These are phyloP conservation scores for Durusdinium trenchii DNA, from an alignment of 73 alveolate genomes.

Conservation along the genomic window DNA sequence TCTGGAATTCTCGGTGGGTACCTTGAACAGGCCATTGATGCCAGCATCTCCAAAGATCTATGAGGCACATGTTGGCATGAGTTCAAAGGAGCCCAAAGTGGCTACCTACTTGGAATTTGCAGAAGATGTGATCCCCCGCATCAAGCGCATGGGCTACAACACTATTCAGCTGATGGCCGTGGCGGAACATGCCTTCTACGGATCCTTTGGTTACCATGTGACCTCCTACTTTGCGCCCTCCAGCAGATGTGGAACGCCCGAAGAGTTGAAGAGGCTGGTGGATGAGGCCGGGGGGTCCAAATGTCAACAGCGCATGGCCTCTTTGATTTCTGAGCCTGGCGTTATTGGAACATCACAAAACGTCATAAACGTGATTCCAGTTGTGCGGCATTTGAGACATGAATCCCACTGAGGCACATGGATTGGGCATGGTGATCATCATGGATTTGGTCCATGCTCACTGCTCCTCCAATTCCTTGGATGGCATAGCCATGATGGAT, in stretches of 20 bases:
- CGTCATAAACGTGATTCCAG: conserved; percentile 60
- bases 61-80: conserved; percentile 99
- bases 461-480: conserved; percentile 99
- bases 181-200: conserved; percentile 99
- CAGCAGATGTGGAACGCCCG: conserved; percentile 99
- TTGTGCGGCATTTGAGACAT: too few species aligned
- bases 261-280: conserved; percentile 98
- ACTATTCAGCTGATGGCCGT: conserved; percentile 99
- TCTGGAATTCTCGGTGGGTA: not conserved
- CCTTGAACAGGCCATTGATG: conserved; percentile 97
- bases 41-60: conserved; percentile 98
- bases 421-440: conserved; percentile 97
- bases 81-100: conserved; percentile 98
- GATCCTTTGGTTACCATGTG: conserved; percentile 99
- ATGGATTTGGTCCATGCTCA: conserved; percentile 99
- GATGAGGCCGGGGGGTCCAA: conserved; percentile 13
- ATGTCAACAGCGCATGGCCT: not conserved
- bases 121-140: conserved; percentile 98
- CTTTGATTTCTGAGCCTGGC: not conserved
- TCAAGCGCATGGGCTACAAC: conserved; percentile 98
- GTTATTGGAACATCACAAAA: not conserved
- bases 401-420: too few species aligned
- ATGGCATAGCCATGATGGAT: conserved; percentile 99
- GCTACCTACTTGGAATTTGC: conserved; percentile 98
- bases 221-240: conserved; percentile 98